Base-by-base conservation (phyloP, 805 yeast genomes). In the Gaillardinia entomophila region DNA sequence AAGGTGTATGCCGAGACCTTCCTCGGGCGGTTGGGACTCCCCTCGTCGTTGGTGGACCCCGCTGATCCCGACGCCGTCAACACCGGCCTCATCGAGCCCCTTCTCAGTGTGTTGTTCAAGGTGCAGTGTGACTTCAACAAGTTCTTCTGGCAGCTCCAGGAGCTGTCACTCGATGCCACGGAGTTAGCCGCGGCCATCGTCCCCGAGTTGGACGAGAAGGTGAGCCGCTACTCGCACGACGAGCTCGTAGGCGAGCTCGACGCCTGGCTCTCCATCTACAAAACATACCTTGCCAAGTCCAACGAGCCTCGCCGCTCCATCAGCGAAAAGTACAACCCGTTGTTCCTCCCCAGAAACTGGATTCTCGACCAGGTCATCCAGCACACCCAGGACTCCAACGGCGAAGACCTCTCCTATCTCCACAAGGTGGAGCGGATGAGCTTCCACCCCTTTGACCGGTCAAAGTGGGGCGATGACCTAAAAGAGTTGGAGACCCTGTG, bases 261-360 rank as follows among this genome's bases (percentile, higher is more conserved):
- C 12, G 44, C 55, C 2, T 89, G 90, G 84, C 55, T 85, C 6
- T 51, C 54, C 0, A 41, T 45, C 2, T 86, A 75, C 53, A 57
- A 54, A 18, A 52, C 52, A 3, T 62, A 81, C 28, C 49, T 77
- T 7, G 40, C 36, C 0, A 70, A 71, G 28, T 56, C 66, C 6
- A 49, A 48, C 12, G 43, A 62, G 0, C 52, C 49, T 10, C 65
- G 89, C 31, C 43, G 38, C 3, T 40, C 36, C 6, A 43, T 64
- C 3, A 75, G 87, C 30, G 49, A 59, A 5, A 33, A 43, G 3
- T 62, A 59, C 30, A 92, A 90, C 48, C 98, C 97, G 3, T 51
- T 75, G 23, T 90, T 90, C 49, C 71, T 83, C 4, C 92, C 96
- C 14, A 70, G 90, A 38, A 83, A 79, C 41, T 86, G 95, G 88